phyloP scores from a whole-genome alignment of 73 alveolate genomes.

The Paramecium caudatum region DNA sequence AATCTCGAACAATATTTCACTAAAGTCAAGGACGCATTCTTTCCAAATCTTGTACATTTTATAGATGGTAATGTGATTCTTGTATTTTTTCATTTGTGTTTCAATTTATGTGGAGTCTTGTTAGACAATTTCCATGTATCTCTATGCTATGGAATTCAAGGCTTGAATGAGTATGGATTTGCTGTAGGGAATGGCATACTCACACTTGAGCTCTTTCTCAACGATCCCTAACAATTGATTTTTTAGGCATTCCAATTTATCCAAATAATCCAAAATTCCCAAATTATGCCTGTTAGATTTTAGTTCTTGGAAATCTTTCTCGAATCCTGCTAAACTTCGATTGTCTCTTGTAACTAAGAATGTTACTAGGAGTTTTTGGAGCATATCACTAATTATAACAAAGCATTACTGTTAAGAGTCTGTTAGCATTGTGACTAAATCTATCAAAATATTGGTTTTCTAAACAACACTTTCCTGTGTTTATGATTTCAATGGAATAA shows the following conservation, averaged over 20 bases:
- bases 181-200: slow-evolving; percentile 30
- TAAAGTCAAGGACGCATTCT: slow-evolving; percentile 1
- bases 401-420: slow-evolving; percentile 39
- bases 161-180: slow-evolving; percentile 11
- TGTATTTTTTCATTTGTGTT: slow-evolving; percentile 6
- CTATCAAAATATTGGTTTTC: slow-evolving; percentile 23
- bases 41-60: slow-evolving; percentile 26
- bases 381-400: neutral
- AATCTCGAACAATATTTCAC: slow-evolving; percentile 36
- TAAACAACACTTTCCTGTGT: slow-evolving; percentile 26
- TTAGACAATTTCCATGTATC: slow-evolving; percentile 35
- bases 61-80: neutral
- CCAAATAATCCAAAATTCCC: slow-evolving; percentile 39
- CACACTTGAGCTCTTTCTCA: slow-evolving; percentile 26
- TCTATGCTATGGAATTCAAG: slow-evolving; percentile 1
- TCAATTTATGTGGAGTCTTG: neutral
- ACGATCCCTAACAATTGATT: neutral
- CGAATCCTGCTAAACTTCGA: neutral
- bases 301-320: neutral
- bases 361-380: neutral
- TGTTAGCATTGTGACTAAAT: slow-evolving; percentile 20
- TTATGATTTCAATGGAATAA: slow-evolving; percentile 5
- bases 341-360: slow-evolving; percentile 29
- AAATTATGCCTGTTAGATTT: slow-evolving; percentile 15
- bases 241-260: slow-evolving; percentile 12